Evolutionary conservation across 352 stramenopile genomes (phyloP).

Genomic region (Globisporangium middletonii): DNA sequence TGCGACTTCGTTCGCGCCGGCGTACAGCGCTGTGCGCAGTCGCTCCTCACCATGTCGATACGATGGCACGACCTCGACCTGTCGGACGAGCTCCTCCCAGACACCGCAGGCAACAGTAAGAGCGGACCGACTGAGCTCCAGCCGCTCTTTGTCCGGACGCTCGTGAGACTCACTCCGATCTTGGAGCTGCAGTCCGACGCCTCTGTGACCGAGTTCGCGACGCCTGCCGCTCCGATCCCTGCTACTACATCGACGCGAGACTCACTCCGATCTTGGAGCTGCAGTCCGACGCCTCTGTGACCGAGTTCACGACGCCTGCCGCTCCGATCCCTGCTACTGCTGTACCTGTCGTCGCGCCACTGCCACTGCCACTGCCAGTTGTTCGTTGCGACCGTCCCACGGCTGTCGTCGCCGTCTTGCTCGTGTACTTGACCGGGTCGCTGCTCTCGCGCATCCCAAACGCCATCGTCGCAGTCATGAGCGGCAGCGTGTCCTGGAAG

Average conservation of each 20-base stretch:
- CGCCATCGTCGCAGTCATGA: conserved; percentile 19
- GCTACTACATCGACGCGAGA: no score
- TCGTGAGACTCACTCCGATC: conserved; percentile 17
- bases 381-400: no score
- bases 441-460: not conserved
- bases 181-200: conserved; percentile 5
- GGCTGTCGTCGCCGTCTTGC: not conserved
- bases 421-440: not conserved
- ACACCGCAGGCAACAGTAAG: conserved; percentile 13
- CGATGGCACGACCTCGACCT: conserved; percentile 59
- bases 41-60: conserved; percentile 67
- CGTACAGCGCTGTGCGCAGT: conserved; percentile 55
- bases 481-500: conserved; percentile 32
- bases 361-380: not conserved
- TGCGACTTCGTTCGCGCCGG: conserved; percentile 36
- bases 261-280: not conserved
- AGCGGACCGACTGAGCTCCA: conserved; percentile 1
- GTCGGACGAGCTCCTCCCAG: conserved; percentile 37
- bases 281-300: conserved; percentile 10
- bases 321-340: no score
- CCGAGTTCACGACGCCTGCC: not conserved
- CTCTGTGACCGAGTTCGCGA: conserved; percentile 7
- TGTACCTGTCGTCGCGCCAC: not conserved
- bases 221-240: no score
- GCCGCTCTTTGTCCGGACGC: conserved; percentile 43